Evolutionary conservation across 2,329 filamentous ascomycete genomes (phyloP).

Genomic region (Lachnellula hyalina): DNA sequence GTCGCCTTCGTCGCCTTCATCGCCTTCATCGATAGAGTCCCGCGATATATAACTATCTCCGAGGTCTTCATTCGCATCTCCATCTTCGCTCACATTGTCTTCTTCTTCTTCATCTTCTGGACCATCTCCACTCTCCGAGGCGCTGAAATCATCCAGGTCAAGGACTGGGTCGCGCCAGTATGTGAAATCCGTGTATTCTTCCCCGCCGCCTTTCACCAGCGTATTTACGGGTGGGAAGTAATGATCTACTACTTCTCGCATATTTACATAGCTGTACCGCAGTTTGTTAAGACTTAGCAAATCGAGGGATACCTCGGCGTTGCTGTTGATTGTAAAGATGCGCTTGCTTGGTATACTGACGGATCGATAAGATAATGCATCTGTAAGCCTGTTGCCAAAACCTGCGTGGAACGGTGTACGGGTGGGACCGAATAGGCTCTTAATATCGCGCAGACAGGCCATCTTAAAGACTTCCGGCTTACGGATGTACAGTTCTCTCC

Average conservation of each 20-base stretch:
- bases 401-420: slow-evolving; percentile 90
- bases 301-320: slow-evolving; percentile 90
- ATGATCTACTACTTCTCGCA: slow-evolving; percentile 95
- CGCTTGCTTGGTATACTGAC: slow-evolving; percentile 91
- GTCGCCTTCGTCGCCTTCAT: slow-evolving; percentile 37
- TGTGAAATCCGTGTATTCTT: slow-evolving; percentile 94
- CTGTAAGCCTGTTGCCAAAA: slow-evolving; percentile 93
- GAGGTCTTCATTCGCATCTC: slow-evolving; percentile 42
- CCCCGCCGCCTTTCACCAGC: slow-evolving; percentile 81
- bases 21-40: slow-evolving; percentile 43
- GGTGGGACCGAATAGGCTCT: slow-evolving; percentile 73
- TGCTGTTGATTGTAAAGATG: slow-evolving; percentile 98
- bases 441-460: slow-evolving; percentile 92
- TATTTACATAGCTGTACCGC: slow-evolving; percentile 94
- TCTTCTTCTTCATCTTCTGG: slow-evolving; percentile 50
- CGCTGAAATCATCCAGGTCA: slow-evolving; percentile 83
- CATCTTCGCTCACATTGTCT: slow-evolving; percentile 42
- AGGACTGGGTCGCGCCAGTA: slow-evolving; percentile 88
- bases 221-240: slow-evolving; percentile 92
- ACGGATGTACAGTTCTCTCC: slow-evolving; percentile 87
- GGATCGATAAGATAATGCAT: slow-evolving; percentile 90
- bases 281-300: slow-evolving; percentile 87
- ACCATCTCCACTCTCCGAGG: slow-evolving; percentile 63
- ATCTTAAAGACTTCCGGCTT: slow-evolving; percentile 99
- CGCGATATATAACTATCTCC: slow-evolving; percentile 52